These are phyloP conservation scores for Pinus albicaulis DNA, from an alignment of 75 land plant genomes.

Conservation along the genomic window DNA sequence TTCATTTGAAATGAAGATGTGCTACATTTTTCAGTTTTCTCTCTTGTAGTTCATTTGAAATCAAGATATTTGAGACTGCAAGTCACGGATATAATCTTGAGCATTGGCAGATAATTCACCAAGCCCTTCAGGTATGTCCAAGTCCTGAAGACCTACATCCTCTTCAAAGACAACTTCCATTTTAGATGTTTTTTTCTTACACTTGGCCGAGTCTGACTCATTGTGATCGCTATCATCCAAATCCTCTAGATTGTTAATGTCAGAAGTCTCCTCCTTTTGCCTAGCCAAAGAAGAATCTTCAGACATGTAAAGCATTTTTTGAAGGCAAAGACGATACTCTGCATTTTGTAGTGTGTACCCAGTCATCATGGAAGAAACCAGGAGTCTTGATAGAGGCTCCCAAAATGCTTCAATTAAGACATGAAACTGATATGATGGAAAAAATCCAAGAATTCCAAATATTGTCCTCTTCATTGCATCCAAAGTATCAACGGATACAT, in stretches of 20 bases:
- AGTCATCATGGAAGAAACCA: conserved; percentile 44
- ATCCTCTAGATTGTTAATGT: conserved; percentile 7
- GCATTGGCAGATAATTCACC: conserved; percentile 57
- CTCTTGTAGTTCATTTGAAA: too few relatives aligned
- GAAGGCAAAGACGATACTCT: conserved; percentile 81
- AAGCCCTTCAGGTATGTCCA: conserved; percentile 35
- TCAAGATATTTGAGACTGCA: conserved; percentile 63
- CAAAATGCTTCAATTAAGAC: conserved; percentile 23
- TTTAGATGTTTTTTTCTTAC: too few relatives aligned
- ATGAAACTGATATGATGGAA: conserved; percentile 35
- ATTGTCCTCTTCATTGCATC: conserved; percentile 41
- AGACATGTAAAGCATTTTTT: conserved; percentile 61
- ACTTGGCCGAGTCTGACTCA: neutral
- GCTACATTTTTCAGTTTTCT: too few relatives aligned
- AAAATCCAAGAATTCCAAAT: conserved; percentile 30
- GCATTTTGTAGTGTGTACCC: conserved; percentile 87
- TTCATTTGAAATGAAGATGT: too few relatives aligned
- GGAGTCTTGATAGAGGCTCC: conserved; percentile 21
- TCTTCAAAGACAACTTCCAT: conserved; percentile 12
- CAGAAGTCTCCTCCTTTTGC: conserved; percentile 10
- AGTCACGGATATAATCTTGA: conserved; percentile 43
- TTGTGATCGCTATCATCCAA: conserved; percentile 1
- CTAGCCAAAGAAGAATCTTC: conserved; percentile 29
- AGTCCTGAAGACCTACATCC: conserved; percentile 9
- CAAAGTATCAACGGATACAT: conserved; percentile 27